Evolutionary conservation across 495 filamentous ascomycete genomes (phyloP).

Genomic region (Daldinia concentrica): DNA sequence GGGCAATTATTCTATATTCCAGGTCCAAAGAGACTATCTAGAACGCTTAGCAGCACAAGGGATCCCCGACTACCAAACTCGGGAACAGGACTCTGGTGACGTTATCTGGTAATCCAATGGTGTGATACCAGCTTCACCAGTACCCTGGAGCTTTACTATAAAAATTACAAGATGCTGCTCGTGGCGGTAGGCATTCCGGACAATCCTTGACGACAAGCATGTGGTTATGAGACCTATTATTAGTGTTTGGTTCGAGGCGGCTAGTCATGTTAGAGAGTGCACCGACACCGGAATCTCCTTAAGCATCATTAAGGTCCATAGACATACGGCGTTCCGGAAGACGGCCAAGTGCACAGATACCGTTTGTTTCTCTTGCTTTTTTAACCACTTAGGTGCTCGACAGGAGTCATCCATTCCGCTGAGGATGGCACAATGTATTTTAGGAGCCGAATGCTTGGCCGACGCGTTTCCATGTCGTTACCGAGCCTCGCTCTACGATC

Average conservation of each 20-base stretch:
- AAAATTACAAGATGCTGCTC: not conserved
- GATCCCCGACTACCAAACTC: not conserved
- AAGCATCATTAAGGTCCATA: slow-evolving; percentile 1
- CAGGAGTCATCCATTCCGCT: slow-evolving; percentile 5
- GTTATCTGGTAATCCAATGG: not conserved
- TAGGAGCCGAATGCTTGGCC: slow-evolving; percentile 30
- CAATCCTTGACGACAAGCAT: slow-evolving; percentile 2
- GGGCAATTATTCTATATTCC: slow-evolving; percentile 76
- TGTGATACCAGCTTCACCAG: not conserved
- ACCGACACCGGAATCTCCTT: slow-evolving; percentile 2
- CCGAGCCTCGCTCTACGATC: slow-evolving; percentile 4
- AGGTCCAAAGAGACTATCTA: slow-evolving; percentile 65
- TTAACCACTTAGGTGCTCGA: slow-evolving; percentile 4
- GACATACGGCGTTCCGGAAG: slow-evolving; percentile 21
- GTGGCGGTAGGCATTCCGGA: not conserved
- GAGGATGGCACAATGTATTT: slow-evolving; percentile 39
- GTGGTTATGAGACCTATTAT: slow-evolving; percentile 12
- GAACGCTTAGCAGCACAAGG: slow-evolving; percentile 31
- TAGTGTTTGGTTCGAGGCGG: slow-evolving; percentile 21
- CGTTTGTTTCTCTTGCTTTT: slow-evolving; percentile 24
- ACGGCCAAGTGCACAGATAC: slow-evolving; percentile 19
- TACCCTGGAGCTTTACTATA: not conserved
- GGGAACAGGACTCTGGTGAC: not conserved
- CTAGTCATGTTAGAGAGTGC: not conserved
- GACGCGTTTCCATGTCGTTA: slow-evolving; percentile 20